Evolutionary conservation across 768 basidiomycete genomes (phyloP).

Genomic region (Tricholoma matsutake): DNA sequence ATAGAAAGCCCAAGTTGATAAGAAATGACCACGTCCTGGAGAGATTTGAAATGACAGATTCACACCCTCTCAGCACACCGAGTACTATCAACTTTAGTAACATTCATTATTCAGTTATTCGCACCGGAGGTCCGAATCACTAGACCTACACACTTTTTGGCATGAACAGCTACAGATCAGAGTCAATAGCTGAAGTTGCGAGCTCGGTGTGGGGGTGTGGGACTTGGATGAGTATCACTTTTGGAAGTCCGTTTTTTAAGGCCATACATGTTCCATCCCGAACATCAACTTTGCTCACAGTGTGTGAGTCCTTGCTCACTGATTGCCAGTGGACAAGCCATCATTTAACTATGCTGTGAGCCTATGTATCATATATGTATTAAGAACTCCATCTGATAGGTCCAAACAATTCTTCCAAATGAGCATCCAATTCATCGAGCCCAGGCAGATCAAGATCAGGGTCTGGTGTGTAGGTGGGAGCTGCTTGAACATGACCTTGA

Average conservation of each 20-base stretch:
- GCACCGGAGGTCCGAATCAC: background rate
- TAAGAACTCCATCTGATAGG: background rate
- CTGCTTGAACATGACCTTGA: background rate
- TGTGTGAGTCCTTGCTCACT: background rate
- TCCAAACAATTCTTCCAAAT: background rate
- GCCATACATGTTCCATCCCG: no score
- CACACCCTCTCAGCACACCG: no score
- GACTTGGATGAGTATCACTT: no score
- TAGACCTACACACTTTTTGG: background rate
- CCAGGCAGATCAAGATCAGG: background rate
- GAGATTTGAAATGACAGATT: no score
- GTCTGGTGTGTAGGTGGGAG: background rate
- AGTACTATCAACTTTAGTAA: no score
- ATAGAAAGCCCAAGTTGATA: no score
- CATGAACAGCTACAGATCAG: background rate
- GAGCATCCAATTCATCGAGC: background rate
- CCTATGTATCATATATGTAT: background rate
- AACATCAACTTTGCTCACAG: background rate
- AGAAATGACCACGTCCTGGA: no score
- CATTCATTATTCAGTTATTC: no score
- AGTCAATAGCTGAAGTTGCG: background rate
- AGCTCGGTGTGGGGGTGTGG: background rate
- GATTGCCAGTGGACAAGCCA: no score
- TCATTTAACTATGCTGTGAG: no score
- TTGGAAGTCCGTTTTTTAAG: background rate